A percentile compares a stretch with the other conserved stretches of the same genome.
Conservation (phyloP, 805 yeast genomes). For the Soucietia sequanensis region DNA sequence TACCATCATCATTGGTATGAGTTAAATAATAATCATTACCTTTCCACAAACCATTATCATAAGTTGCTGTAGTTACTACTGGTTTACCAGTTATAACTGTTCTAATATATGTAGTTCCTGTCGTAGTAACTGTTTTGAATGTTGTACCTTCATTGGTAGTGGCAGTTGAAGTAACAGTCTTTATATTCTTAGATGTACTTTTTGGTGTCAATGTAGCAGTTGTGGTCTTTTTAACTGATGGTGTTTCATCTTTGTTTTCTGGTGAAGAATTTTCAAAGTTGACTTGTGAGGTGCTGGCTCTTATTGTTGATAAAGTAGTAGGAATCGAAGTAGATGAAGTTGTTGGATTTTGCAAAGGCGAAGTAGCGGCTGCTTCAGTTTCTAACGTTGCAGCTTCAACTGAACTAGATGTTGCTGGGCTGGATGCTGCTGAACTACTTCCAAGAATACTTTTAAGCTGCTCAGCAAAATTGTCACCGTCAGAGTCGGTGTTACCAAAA, state of each 20-base stretch:
- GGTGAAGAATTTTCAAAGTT: neutral
- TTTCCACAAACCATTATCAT: constrained; percentile 1
- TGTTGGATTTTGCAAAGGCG: constrained; percentile 4
- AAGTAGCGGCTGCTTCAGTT: constrained; percentile 5
- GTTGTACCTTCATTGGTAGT: neutral
- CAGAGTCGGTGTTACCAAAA: constrained; percentile 14
- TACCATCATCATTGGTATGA: neutral
- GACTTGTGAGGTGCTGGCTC: constrained; percentile 3
- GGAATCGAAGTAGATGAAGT: constrained; percentile 5
- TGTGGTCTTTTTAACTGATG: constrained; percentile 1
- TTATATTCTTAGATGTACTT: neutral
- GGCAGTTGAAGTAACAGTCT: neutral
- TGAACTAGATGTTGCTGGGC: constrained; percentile 4
- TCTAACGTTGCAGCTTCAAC: constrained; percentile 1
- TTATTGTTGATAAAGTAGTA: constrained; percentile 4
- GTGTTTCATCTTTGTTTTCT: constrained; percentile 3
- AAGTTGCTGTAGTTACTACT: constrained; percentile 2
- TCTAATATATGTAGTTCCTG: neutral
- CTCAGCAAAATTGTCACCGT: constrained; percentile 23
- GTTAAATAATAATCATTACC: neutral
- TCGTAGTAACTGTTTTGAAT: constrained; percentile 1
- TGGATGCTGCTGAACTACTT: constrained; percentile 10
- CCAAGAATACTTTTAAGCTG: constrained; percentile 44
- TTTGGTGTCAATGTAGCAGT: constrained; percentile 1
- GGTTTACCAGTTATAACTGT: constrained; percentile 1